Conservation (phyloP, 208 protist species). For the Leishmania gerbilli region DNA sequence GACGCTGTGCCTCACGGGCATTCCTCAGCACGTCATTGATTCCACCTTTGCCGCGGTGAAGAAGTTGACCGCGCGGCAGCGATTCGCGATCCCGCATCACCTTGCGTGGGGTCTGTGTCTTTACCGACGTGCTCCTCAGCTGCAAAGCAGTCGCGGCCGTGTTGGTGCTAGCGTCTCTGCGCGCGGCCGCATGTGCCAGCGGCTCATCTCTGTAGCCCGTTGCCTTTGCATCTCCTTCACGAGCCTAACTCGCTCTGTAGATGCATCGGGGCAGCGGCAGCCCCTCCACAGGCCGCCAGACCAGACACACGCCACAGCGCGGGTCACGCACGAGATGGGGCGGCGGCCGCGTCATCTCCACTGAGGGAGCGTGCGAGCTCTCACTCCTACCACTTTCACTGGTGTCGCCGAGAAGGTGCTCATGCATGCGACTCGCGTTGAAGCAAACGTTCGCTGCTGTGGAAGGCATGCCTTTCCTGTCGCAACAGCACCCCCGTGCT, state of each 20-base stretch:
- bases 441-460: neutral
- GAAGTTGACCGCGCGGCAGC: constrained; percentile 30
- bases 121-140: neutral
- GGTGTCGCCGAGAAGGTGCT: neutral
- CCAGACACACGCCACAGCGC: constrained; percentile 8
- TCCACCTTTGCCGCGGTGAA: constrained; percentile 46
- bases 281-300: constrained; percentile 23
- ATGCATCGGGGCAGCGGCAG: constrained; percentile 23
- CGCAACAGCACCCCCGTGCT: neutral
- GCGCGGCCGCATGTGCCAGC: neutral
- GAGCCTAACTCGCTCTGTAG: neutral
- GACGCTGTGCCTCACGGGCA: constrained; percentile 38
- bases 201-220: neutral
- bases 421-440: neutral
- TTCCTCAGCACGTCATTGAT: constrained; percentile 51
- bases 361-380: neutral
- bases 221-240: neutral
- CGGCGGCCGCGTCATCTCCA: neutral
- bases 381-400: neutral
- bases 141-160: neutral
- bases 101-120: neutral
- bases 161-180: neutral
- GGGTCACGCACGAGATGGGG: constrained; percentile 14
- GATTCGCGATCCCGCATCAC: neutral
- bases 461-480: neutral